Evolutionary conservation across 495 filamentous ascomycete species (phyloP).

Genomic region (Saxispiralis lemnorum): DNA sequence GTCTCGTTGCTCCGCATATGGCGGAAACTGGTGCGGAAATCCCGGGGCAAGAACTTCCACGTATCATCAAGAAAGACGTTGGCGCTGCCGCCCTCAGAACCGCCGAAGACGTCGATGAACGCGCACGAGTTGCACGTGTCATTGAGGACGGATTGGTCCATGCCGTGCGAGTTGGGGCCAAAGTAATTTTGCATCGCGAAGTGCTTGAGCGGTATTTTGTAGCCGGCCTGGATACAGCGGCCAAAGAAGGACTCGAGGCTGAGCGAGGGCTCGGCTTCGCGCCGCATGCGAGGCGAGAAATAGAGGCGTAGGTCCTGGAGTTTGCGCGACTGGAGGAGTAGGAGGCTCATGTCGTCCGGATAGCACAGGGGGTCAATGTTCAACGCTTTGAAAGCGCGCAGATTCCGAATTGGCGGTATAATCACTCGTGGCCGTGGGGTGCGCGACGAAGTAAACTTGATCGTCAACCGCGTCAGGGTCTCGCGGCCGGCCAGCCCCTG

Average conservation of each 20-base stretch:
- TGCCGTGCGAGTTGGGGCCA: slow-evolving; percentile 31
- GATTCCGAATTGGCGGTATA: slow-evolving; percentile 39
- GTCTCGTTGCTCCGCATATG: slow-evolving; percentile 12
- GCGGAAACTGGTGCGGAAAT: slow-evolving; percentile 27
- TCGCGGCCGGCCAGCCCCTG: slow-evolving; percentile 32
- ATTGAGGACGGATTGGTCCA: slow-evolving; percentile 27
- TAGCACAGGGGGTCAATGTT: slow-evolving; percentile 50
- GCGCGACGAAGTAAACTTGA: slow-evolving; percentile 38
- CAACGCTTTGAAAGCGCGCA: slow-evolving; percentile 34
- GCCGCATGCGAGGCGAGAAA: slow-evolving; percentile 46
- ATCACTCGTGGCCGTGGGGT: slow-evolving; percentile 40
- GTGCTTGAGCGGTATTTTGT: slow-evolving; percentile 30
- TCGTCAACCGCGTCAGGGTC: slow-evolving; percentile 35
- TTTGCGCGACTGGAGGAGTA: slow-evolving; percentile 35
- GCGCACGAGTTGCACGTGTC: slow-evolving; percentile 33
- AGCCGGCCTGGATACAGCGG: slow-evolving; percentile 29
- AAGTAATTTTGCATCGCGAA: slow-evolving; percentile 41
- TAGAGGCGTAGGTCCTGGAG: slow-evolving; percentile 38
- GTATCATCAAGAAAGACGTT: slow-evolving; percentile 39
- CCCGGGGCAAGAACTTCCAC: slow-evolving; percentile 25
- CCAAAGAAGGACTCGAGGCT: slow-evolving; percentile 39
- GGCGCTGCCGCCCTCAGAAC: slow-evolving; percentile 23
- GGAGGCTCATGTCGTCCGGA: slow-evolving; percentile 42
- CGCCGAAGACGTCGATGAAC: slow-evolving; percentile 31
- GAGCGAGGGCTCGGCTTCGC: slow-evolving; percentile 38